phyloP scores from a whole-genome alignment of 768 basidiomycete species.

The Crepidotus variabilis region DNA sequence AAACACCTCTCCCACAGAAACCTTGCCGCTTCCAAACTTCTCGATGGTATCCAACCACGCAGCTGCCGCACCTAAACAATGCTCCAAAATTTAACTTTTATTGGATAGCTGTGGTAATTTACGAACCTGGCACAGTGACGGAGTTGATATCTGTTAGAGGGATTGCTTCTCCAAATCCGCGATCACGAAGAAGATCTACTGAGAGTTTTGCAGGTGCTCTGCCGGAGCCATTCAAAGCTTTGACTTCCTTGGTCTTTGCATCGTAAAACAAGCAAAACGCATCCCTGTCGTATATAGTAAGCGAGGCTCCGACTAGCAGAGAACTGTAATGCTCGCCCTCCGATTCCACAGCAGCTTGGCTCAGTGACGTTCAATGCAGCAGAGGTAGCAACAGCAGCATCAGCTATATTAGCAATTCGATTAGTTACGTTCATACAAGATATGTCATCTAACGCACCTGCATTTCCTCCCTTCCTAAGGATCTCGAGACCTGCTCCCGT shows the following conservation, averaged over 20 bases:
- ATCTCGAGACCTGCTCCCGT: slow-evolving; percentile 91
- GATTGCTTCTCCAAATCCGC: slow-evolving; percentile 71
- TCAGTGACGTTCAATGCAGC: slow-evolving; percentile 92
- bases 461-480: slow-evolving; percentile 90
- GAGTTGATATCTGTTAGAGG: slow-evolving; percentile 80
- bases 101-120: background rate
- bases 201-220: slow-evolving; percentile 77
- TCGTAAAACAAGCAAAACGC: slow-evolving; percentile 94
- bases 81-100: background rate
- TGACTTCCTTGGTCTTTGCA: slow-evolving; percentile 75
- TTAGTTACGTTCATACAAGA: background rate
- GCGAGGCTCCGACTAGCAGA: slow-evolving; percentile 8
- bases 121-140: slow-evolving; percentile 79
- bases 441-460: slow-evolving; percentile 48
- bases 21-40: slow-evolving; percentile 72
- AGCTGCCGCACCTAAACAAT: slow-evolving; percentile 72
- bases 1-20: slow-evolving; percentile 64
- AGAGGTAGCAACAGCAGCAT: slow-evolving; percentile 92
- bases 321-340: slow-evolving; percentile 55
- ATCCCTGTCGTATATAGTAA: slow-evolving; percentile 51
- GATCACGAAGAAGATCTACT: slow-evolving; percentile 65
- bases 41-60: slow-evolving; percentile 93
- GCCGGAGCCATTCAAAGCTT: slow-evolving; percentile 92
- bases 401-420: slow-evolving; percentile 49
- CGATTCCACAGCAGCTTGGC: slow-evolving; percentile 87